Evolutionary conservation across 176 grass and related monocot genomes (phyloP), one percentile per base, ranked within the genome.

Genomic region (Oryza glumipatula): DNA sequence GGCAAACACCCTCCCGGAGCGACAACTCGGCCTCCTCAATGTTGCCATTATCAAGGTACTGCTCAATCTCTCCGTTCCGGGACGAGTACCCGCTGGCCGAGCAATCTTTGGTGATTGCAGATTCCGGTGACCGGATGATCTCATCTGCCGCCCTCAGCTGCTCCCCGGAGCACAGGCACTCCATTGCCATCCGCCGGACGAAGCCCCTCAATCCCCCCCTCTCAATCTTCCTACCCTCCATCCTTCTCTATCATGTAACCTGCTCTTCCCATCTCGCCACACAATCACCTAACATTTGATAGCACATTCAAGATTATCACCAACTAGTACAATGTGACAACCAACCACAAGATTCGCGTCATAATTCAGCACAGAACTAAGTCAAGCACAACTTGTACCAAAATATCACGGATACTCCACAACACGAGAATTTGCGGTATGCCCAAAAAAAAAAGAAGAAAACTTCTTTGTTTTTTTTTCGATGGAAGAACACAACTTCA

Each of bases 111-210:
- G 88, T 90, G 44, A 83, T 72, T 12, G 66, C 61, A 58, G 86
- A 88, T 46, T 92, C 88, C 3, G 86, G 72, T 24, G 93, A 92
- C 0, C 44, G 80, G 72, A 72, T 63, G 61, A 86, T 89, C 74
- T 94, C 91, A 84, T 96, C 90, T 39, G 79, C 83, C 74, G 76
- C 87, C 65, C 63, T 90, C 45, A 96, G 78, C 88, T 99, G 97
- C 79, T 99, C 94, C 35, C 94, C 90, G 22, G 94, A 96, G 88
- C 97, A 99, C 83, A 96, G 84, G 74, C 94, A 99, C 90, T 99
- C 93, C 94, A 96, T 96, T 65, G 81, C 43, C 85, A 91, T 91
- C 9, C 52, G 70, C 81, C 13, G 33, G 44, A 72, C 77, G 23
- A 79, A 84, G 7, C 66, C 80, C 32, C 76, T 87, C 9, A 87